Base-by-base conservation (phyloP, 202 grass and related monocot species). In the Musa balbisiana region DNA sequence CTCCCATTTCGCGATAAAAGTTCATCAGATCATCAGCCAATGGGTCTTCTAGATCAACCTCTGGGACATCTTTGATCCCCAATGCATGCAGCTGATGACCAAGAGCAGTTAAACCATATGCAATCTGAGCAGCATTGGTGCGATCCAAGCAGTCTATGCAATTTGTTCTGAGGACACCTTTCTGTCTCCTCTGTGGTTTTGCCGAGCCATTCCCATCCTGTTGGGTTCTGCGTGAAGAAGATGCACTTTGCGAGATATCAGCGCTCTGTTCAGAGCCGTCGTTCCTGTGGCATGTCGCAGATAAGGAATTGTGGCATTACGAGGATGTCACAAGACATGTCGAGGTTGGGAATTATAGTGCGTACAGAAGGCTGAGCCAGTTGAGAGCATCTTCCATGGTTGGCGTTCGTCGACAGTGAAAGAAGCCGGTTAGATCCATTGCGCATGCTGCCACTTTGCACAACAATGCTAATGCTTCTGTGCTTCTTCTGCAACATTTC, bases 141-240 rank as follows among this genome's bases (percentile, higher is more conserved):
- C 96, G 91, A 78, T 99, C 96, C 64, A 99, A 86, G 81, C 96
- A 99, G 75, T 99, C 96, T 72, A 99, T 95, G 80, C 96, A 99
- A 76, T 99, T 99, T 74, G 96, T 99, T 82, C 96, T 91, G 43
- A 99, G 87, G 53, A 99, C 89, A 72, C 95, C 95, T 83, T 90
- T 94, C 71, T 99, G 95, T 63, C 80, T 77, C 58, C 69, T 77
- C 80, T 84, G 81, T 78, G 89, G 89, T 58, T 82, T 82, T 63
- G 84, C 67, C 52, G 53, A 80, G 52, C 54, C 55, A 59, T 68
- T 23, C 67, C 71, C 66, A 49, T 73, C 52, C 11, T 80, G 14
- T 27, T 27, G 2, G 27, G 27, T 27, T 27, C 27, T 27, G 27
- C 2, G 2, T 43, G 33, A 43, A 43, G 33, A 43, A 64, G 11